Evolutionary conservation across 768 basidiomycete species (phyloP).

Genomic region (Leccinum boreale): DNA sequence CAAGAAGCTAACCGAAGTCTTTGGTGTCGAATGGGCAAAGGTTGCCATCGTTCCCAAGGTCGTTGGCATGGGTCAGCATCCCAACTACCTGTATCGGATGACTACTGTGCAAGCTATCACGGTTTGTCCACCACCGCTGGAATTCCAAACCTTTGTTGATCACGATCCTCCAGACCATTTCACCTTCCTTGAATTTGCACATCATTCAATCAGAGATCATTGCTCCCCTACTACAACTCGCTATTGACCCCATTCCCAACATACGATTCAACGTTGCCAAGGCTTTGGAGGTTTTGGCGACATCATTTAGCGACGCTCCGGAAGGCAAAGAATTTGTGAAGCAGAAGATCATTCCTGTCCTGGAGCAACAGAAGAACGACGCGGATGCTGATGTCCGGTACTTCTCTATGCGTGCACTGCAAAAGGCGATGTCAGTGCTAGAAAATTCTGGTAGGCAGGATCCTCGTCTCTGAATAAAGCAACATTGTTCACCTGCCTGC

Average conservation of each 20-base stretch:
- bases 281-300: conserved; percentile 84
- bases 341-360: conserved; percentile 71
- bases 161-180: conserved; percentile 71
- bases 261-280: conserved; percentile 99
- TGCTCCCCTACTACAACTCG: conserved; percentile 76
- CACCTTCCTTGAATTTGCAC: conserved; percentile 81
- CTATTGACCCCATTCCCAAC: conserved; percentile 92
- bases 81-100: conserved; percentile 97
- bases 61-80: conserved; percentile 94
- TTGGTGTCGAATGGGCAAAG: conserved; percentile 97
- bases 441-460: conserved; percentile 37
- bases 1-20: conserved; percentile 96
- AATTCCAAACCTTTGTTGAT: conserved; percentile 1
- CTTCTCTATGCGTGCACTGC: conserved; percentile 81
- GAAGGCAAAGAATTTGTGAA: conserved; percentile 77
- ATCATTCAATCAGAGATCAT: conserved; percentile 84
- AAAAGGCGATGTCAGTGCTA: conserved; percentile 43
- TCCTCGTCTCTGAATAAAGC: background rate
- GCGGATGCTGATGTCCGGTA: conserved; percentile 95
- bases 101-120: conserved; percentile 98
- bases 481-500: background rate
- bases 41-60: conserved; percentile 94
- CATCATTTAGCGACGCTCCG: conserved; percentile 54
- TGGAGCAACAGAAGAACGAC: conserved; percentile 87
- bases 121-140: conserved; percentile 44